Base-by-base conservation (phyloP, 2,329 filamentous ascomycete species). In the Penicillium sp. region DNA sequence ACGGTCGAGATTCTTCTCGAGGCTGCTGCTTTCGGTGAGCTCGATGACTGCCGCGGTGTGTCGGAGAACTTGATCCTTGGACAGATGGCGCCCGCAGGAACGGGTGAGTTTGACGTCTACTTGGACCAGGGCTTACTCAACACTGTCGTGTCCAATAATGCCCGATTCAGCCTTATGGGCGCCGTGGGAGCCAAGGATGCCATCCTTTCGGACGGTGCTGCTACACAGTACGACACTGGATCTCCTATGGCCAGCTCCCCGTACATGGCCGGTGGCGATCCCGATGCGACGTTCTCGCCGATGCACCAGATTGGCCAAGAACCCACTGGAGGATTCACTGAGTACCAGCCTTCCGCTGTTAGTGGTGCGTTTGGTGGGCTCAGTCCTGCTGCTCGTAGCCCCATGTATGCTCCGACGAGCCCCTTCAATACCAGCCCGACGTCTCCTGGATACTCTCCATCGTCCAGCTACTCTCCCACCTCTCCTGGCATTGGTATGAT, bases 51-150 rank as follows among this genome's bases (percentile, higher is more conserved):
- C 76, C 88, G 90, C 53, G 93, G 93, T 79, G 92, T 99, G 42
- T 97, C 93, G 13, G 93, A 99, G 75, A 99, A 99, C 75, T 86
- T 99, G 67, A 99, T 99, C 82, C 82, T 99, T 55, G 93, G 93
- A 55, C 93, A 99, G 75, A 82, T 97, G 74, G 93, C 95, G 4
- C 93, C 95, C 27, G 92, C 95, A 80, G 93, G 93, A 55, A 99
- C 95, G 50, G 93, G 93, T 56, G 90, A 95, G 71, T 92, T 99
- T 63, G 90, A 99, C 57, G 84, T 97, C 46, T 84, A 91, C 60
- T 80, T 99, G 59, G 95, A 99, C 67, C 90, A 90, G 57, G 88
- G 88, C 72, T 95, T 99, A 89, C 82, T 97, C 36, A 89, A 95
- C 70, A 95, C 91, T 14, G 89, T 95, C 64, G 90, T 95, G 51